Percentiles rank a stretch among this genome's conserved stretches.
Evolutionary conservation across 176 grass and related monocot species (phyloP).

Genomic region (Luzula sylvatica): DNA sequence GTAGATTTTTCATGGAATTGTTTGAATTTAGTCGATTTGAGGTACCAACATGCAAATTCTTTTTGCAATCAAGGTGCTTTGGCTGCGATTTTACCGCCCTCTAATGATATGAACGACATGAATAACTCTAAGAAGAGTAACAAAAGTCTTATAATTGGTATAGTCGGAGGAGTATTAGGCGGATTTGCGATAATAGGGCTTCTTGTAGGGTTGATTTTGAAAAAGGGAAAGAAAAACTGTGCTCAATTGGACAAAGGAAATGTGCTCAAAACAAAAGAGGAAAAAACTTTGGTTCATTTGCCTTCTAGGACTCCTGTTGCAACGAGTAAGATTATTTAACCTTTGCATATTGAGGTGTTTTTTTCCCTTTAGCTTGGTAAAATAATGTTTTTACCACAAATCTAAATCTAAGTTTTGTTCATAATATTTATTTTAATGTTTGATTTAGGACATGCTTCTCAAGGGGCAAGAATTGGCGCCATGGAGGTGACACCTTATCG

Average conservation of each 20-base stretch:
- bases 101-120: slow-evolving; percentile 20
- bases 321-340: slow-evolving; percentile 46
- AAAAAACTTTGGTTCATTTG: slow-evolving; percentile 17
- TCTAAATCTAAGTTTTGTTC: no score
- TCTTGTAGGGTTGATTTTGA: slow-evolving; percentile 38
- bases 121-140: slow-evolving; percentile 30
- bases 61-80: slow-evolving; percentile 63
- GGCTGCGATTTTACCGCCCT: slow-evolving; percentile 51
- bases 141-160: slow-evolving; percentile 40
- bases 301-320: slow-evolving; percentile 43
- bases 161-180: slow-evolving; percentile 46
- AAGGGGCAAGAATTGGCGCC: slow-evolving; percentile 40
- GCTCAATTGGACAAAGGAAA: slow-evolving; percentile 19
- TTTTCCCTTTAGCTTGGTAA: background rate
- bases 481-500: slow-evolving; percentile 42
- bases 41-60: slow-evolving; percentile 40
- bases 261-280: slow-evolving; percentile 27
- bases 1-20: slow-evolving; percentile 66
- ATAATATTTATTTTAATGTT: background rate
- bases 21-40: slow-evolving; percentile 34
- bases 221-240: slow-evolving; percentile 25
- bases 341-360: slow-evolving; percentile 3
- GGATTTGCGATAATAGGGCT: slow-evolving; percentile 44
- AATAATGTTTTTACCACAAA: background rate
- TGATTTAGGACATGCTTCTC: slow-evolving; percentile 54